Percentiles rank a stretch among this genome's conserved stretches.
Evolutionary conservation across 108 stramenopile genomes (phyloP).

Genomic region (Mediolabrus comicus): DNA sequence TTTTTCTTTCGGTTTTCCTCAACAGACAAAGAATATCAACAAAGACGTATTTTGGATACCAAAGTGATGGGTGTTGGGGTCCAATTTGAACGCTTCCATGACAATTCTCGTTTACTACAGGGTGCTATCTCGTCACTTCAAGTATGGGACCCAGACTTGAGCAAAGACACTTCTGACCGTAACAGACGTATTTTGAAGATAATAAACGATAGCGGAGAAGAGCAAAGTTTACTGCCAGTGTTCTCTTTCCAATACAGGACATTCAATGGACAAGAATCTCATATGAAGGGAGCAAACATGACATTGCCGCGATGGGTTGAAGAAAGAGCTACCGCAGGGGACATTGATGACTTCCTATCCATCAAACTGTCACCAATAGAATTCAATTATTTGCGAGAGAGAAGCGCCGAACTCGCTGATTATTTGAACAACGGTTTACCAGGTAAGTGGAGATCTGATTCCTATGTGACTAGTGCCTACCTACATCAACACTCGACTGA

Average conservation of each 20-base stretch:
- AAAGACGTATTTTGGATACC: constrained; percentile 54
- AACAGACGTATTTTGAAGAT: constrained; percentile 46
- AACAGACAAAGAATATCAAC: constrained; percentile 72
- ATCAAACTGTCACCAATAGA: constrained; percentile 44
- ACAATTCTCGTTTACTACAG: neutral
- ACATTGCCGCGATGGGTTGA: constrained; percentile 1
- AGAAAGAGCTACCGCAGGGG: neutral
- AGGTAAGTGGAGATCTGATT: constrained; percentile 4
- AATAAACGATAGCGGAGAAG: neutral
- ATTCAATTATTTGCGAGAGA: constrained; percentile 53
- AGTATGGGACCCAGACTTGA: constrained; percentile 50
- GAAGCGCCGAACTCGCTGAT: constrained; percentile 67
- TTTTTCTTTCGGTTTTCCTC: neutral
- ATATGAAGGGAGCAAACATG: neutral
- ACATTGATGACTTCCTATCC: constrained; percentile 63
- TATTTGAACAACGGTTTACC: constrained; percentile 78
- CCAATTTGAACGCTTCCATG: constrained; percentile 5
- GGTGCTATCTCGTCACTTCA: constrained; percentile 3
- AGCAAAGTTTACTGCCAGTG: constrained; percentile 5
- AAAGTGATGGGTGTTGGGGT: neutral
- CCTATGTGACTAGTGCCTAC: neutral
- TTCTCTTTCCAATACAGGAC: constrained; percentile 48
- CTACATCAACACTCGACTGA: neutral
- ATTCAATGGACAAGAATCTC: constrained; percentile 6
- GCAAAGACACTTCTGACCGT: constrained; percentile 18